A percentile compares a stretch with the other conserved stretches of the same genome.
phyloP scores from a whole-genome alignment of 345 rosid genomes.

The Syzygium oleosum region DNA sequence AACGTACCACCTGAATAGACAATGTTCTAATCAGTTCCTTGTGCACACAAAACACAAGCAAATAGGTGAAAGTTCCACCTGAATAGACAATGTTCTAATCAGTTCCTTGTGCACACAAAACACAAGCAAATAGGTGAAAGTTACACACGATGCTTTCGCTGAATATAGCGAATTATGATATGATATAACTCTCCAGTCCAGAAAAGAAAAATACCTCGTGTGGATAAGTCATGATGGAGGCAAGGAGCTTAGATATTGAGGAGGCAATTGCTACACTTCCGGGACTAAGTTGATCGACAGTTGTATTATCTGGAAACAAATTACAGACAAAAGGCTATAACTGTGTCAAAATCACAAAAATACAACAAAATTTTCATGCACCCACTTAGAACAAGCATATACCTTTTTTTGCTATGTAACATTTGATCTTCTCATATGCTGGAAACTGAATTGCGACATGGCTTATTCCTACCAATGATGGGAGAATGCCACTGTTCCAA shows the following conservation, averaged over 20 bases:
- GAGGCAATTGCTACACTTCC: constrained; percentile 74
- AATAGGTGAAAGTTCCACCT: constrained; percentile 33
- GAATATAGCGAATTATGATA: background rate
- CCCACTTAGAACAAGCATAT: background rate
- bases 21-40: background rate
- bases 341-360: constrained; percentile 9
- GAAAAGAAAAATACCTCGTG: constrained; percentile 54
- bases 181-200: background rate
- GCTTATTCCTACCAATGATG: constrained; percentile 86
- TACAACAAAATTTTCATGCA: constrained; percentile 6
- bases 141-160: background rate
- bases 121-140: background rate
- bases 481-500: constrained; percentile 80
- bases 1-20: constrained; percentile 55
- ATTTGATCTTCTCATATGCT: constrained; percentile 82
- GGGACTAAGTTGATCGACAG: constrained; percentile 49
- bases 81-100: background rate
- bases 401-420: constrained; percentile 66
- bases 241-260: constrained; percentile 66
- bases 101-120: background rate
- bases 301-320: constrained; percentile 45
- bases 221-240: constrained; percentile 83
- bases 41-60: background rate
- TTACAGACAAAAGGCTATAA: background rate
- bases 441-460: constrained; percentile 99